phyloP scores from a whole-genome alignment of 1,284 basidiomycete species.

The Volvariella volvacea region DNA sequence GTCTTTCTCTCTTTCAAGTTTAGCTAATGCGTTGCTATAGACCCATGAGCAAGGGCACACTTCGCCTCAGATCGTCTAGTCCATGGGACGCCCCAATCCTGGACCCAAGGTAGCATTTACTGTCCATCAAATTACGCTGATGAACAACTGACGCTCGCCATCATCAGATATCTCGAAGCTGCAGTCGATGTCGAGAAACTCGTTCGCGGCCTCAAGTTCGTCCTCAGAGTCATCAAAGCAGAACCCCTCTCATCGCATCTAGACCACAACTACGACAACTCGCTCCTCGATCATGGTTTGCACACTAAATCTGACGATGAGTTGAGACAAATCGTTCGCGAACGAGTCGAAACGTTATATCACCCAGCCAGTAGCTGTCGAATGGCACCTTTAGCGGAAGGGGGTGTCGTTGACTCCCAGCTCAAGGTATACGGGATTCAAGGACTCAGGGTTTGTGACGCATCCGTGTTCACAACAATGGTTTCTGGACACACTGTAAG shows the following conservation, averaged over 20 bases:
- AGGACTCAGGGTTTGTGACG: constrained; percentile 51
- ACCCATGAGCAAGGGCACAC: constrained; percentile 30
- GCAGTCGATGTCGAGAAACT: constrained; percentile 50
- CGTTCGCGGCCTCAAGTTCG: constrained; percentile 44
- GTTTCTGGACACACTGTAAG: constrained; percentile 58
- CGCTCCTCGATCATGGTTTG: constrained; percentile 38
- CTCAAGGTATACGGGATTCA: constrained; percentile 29
- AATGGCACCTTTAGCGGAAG: constrained; percentile 45
- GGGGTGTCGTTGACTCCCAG: constrained; percentile 29
- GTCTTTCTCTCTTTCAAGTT: no score
- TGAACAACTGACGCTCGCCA: not conserved
- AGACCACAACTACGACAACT: constrained; percentile 31
- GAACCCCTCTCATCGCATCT: constrained; percentile 42
- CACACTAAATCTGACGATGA: constrained; percentile 34
- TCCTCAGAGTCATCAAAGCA: constrained; percentile 41
- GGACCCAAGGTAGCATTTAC: constrained; percentile 31
- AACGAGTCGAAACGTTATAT: constrained; percentile 48
- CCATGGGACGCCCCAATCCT: constrained; percentile 34
- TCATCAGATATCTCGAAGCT: constrained; percentile 46
- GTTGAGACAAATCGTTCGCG: constrained; percentile 34
- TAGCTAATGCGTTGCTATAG: constrained; percentile 12
- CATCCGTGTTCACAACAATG: constrained; percentile 50
- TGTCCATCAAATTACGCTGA: not conserved
- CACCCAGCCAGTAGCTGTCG: constrained; percentile 45
- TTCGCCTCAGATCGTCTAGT: constrained; percentile 29